Conservation (phyloP, 441 rosid species). For the Codiaeum variegatum region DNA sequence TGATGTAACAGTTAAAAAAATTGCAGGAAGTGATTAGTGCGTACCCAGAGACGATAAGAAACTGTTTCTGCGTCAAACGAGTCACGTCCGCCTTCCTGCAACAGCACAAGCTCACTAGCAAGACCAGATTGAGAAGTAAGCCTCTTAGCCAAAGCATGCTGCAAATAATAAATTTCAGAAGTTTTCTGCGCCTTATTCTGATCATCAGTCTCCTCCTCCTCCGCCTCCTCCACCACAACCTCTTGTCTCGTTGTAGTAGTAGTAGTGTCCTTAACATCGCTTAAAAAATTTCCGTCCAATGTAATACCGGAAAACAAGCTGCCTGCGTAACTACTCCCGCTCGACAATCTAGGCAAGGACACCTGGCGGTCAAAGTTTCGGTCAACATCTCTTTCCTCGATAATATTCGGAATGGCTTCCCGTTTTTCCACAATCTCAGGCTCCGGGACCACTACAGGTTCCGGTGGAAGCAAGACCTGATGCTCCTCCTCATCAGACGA, state of each 20-base stretch:
- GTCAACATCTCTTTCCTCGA: conserved; percentile 41
- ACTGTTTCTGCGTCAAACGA: conserved; percentile 49
- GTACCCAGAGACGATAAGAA: conserved; percentile 88
- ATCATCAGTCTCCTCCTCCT: conserved; percentile 9
- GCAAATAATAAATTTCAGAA: conserved; percentile 65
- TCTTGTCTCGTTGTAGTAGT: conserved; percentile 28
- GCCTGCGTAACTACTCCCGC: conserved; percentile 78
- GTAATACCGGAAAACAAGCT: conserved; percentile 83
- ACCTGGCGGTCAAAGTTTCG: conserved; percentile 59
- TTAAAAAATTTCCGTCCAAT: conserved; percentile 51
- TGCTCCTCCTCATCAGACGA: conserved; percentile 26
- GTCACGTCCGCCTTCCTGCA: conserved; percentile 31
- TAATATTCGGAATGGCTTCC: conserved; percentile 25
- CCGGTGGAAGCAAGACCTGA: conserved; percentile 41
- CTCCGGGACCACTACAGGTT: conserved; percentile 25
- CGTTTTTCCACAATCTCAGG: conserved; percentile 29
- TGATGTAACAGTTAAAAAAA: background rate
- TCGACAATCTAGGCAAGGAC: conserved; percentile 73
- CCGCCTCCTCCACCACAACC: conserved; percentile 22
- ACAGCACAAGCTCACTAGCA: conserved; percentile 35
- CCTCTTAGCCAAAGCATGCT: conserved; percentile 71
- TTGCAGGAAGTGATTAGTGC: background rate
- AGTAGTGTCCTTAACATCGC: conserved; percentile 55
- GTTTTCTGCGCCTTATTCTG: conserved; percentile 38
- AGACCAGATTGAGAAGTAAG: conserved; percentile 63